Base-by-base conservation (phyloP, 129 eudicot genomes). In the Calendula officinalis region DNA sequence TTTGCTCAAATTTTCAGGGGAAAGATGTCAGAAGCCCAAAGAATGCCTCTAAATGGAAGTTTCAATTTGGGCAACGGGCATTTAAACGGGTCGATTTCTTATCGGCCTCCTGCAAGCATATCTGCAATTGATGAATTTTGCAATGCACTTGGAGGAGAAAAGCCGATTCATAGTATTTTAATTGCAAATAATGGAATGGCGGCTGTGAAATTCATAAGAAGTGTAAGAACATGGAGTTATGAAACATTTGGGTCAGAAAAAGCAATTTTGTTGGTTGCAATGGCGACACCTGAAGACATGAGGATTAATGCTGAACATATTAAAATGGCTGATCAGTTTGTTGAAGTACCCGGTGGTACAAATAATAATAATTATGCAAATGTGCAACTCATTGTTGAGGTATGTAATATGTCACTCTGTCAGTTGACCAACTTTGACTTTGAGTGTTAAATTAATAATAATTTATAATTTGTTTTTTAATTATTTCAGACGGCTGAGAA, bases 201-300 rank as follows among this genome's bases (percentile, higher is more conserved):
- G 11, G 97, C 99, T 13, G 97, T 94, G 39, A 94, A 94, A 77
- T 94, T 94, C 73, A 94, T 94, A 60, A 84, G 99, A 62, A 94
- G 99, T 58, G 77, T 94, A 12, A 81, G 99, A 60, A 83, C 99
- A 33, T 94, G 99, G 97, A 87, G 95, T 67, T 94, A 94, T 43
- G 97, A 94, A 56, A 86, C 99, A 45, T 94, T 94, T 80, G 99
- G 99, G 39, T 63, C 97, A 9, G 97, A 94, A 55, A 88, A 94
- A 82, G 99, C 97, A 22, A 88, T 94, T 62, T 72, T 84, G 66
- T 76, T 94, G 83, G 99, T 92, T 48, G 96, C 95, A 62, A 92
- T 92, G 99, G 99, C 99, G 58, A 92, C 99, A 43, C 95, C 99
- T 0, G 99, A 94, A 72, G 99, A 94, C 71, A 88, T 89, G 99